A percentile compares a stretch with the other conserved stretches of the same genome.
phyloP scores from a whole-genome alignment of 331 rosid species.

The Dryas integrifolia region DNA sequence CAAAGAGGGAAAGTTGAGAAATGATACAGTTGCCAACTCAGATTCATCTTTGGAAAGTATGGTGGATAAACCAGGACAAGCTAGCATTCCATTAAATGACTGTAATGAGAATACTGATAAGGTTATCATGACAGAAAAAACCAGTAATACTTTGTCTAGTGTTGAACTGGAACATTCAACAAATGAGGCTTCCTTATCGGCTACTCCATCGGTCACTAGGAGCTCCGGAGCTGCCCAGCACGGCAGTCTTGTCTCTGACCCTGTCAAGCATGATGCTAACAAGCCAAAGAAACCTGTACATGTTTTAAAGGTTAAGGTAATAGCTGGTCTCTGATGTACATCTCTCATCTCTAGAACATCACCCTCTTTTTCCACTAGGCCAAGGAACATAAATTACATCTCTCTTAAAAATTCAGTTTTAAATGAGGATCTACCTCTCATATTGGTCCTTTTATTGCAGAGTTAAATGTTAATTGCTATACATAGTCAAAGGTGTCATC shows the following conservation, averaged over 20 bases:
- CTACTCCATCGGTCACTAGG: not conserved
- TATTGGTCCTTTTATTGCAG: not conserved
- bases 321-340: not conserved
- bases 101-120: not conserved
- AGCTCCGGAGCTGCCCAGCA: constrained; percentile 17
- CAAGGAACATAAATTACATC: not conserved
- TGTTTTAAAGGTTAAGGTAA: constrained; percentile 22
- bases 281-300: constrained; percentile 12
- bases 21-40: constrained; percentile 4
- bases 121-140: not conserved
- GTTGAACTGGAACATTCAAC: not conserved
- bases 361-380: not conserved
- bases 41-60: not conserved
- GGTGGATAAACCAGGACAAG: constrained; percentile 6
- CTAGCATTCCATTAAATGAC: not conserved
- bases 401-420: not conserved
- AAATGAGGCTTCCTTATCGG: not conserved
- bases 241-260: constrained; percentile 4
- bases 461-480: not conserved
- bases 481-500: not conserved
- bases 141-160: not conserved
- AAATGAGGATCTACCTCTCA: not conserved
- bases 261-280: constrained; percentile 15
- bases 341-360: not conserved
- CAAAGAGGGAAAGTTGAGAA: constrained; percentile 2